Percentiles rank a stretch among this genome's conserved stretches.
Conservation (phyloP, 2,329 filamentous ascomycete species). For the Talaromyces sp. region DNA sequence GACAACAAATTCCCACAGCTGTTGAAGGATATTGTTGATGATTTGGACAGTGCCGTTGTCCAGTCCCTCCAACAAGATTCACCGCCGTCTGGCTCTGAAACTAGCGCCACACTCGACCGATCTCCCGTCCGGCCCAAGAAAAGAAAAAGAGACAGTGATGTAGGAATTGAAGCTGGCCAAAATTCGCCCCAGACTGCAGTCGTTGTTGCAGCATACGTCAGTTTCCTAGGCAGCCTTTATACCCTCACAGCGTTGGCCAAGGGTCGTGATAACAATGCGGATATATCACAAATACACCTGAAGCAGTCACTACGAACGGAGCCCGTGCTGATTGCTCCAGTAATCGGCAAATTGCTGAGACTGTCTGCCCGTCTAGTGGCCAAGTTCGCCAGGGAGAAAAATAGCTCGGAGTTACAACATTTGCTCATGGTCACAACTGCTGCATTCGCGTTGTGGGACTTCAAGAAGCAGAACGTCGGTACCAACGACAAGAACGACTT, state of each 20-base stretch:
- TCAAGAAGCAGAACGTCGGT: conserved; percentile 28
- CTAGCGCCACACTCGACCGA: conserved; percentile 27
- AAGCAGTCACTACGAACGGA: conserved; percentile 33
- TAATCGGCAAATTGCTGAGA: conserved; percentile 30
- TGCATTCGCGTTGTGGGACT: conserved; percentile 32
- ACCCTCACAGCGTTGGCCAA: conserved; percentile 23
- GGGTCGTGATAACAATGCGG: conserved; percentile 20
- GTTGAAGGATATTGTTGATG: conserved; percentile 60
- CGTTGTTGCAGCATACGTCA: conserved; percentile 27
- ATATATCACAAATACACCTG: conserved; percentile 32
- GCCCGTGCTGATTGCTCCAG: conserved; percentile 26
- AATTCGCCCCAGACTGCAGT: not conserved
- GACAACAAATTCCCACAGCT: conserved; percentile 63
- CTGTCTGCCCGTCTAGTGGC: conserved; percentile 25
- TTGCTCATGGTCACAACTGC: conserved; percentile 29
- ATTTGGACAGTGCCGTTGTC: conserved; percentile 36
- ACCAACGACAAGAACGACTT: conserved; percentile 27
- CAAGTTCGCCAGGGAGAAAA: conserved; percentile 23
- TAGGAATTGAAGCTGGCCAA: conserved; percentile 14
- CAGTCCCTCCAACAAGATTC: conserved; percentile 19
- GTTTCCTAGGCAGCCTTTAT: conserved; percentile 29
- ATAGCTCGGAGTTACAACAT: conserved; percentile 28
- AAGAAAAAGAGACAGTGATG: conserved; percentile 33
- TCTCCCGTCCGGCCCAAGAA: conserved; percentile 27
- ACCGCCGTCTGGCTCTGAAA: conserved; percentile 28